Evolutionary conservation across 2,329 filamentous ascomycete species (phyloP), one percentile per base, ranked within the genome.

Genomic region (Fusarium nisikadoi): DNA sequence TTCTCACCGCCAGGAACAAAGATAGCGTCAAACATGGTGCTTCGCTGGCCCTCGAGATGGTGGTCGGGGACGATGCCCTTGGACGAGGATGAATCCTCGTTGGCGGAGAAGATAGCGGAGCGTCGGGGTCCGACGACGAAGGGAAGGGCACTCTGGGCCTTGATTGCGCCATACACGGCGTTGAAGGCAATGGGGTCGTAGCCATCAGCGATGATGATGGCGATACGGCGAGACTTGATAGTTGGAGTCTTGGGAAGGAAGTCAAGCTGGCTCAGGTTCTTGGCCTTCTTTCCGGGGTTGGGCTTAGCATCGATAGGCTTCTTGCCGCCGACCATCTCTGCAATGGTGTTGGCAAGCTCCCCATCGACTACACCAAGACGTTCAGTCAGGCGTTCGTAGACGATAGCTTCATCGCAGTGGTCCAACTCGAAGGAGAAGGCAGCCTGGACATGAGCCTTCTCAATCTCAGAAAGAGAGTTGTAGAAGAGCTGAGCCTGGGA

Each of bases 401-500:
- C 93, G 14, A 92, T 80, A 0, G 91, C 88, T 45, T 96, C 93
- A 27, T 95, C 92, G 78, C 93, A 96, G 80, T 95, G 93, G 77
- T 94, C 92, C 2, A 96, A 84, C 81, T 94, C 92, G 78, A 94
- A 94, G 3, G 91, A 89, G 54, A 94, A 88, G 0, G 91, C 92
- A 74, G 93, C 91, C 80, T 92, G 84, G 23, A 94, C 76, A 76
- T 93, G 91, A 70, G 92, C 88, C 81, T 92, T 90, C 81, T 95
- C 93, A 7, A 89, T 83, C 1, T 86, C 82, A 0, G 89, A 88
- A 73, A 95, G 81, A 20, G 92, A 94, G 84, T 95, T 95, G 84
- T 90, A 95, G 84, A 96, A 96, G 4, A 95, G 84, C 78, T 95
- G 92, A 0, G 93, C 93, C 79, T 96, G 93, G 54, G 88, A 91